These are phyloP conservation scores for Azolla pinnata DNA, from an alignment of 75 land plant genomes.

Conservation along the genomic window DNA sequence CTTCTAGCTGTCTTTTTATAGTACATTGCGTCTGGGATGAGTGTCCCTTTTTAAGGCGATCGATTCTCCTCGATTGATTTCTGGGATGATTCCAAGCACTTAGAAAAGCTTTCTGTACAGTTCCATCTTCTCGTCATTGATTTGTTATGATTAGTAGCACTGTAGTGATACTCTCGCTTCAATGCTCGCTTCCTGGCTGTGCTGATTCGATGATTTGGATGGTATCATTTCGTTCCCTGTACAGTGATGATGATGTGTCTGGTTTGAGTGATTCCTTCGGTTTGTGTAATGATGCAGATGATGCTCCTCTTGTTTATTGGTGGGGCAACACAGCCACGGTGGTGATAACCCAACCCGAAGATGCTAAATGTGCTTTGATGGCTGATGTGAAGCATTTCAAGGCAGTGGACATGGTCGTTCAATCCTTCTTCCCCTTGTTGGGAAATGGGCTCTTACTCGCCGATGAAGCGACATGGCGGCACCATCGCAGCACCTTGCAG, in stretches of 20 bases:
- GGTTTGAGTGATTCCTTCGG: neutral
- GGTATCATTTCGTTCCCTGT: neutral
- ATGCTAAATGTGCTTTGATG: neutral
- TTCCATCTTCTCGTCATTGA: too few species aligned
- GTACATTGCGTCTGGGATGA: too few species aligned
- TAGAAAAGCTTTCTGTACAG: too few species aligned
- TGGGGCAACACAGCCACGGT: neutral
- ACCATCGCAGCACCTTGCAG: constrained; percentile 44
- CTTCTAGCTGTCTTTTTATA: too few species aligned
- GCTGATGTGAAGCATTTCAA: constrained; percentile 17
- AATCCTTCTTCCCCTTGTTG: constrained; percentile 25
- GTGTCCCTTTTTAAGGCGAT: too few species aligned
- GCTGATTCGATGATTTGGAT: neutral
- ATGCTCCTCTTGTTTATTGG: neutral
- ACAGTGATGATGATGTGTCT: neutral
- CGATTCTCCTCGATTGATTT: too few species aligned
- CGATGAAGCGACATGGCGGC: constrained; percentile 52
- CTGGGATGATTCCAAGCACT: too few species aligned
- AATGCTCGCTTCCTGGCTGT: neutral
- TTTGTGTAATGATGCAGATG: neutral
- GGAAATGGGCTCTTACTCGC: constrained; percentile 57
- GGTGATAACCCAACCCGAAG: neutral
- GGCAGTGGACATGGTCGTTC: constrained; percentile 25
- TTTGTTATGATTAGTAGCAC: too few species aligned
- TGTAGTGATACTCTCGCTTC: neutral